phyloP scores from a whole-genome alignment of 2,329 filamentous ascomycete genomes.

The Talaromyces sp. region DNA sequence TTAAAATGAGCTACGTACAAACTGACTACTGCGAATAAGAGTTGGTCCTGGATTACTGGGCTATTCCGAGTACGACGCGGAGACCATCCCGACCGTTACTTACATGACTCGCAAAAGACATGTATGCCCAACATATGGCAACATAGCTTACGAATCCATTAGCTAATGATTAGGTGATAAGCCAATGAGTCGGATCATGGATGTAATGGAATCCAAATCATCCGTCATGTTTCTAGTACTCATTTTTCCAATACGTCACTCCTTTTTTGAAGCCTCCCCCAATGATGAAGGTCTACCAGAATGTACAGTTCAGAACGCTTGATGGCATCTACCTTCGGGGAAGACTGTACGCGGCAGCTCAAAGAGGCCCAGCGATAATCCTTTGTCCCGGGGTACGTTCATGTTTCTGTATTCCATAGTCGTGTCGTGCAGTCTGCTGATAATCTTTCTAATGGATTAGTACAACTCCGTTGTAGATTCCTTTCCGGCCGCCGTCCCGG shows the following conservation, averaged over 20 bases:
- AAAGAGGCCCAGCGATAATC: slow-evolving; percentile 24
- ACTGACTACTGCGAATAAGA: neutral
- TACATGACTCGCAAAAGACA: neutral
- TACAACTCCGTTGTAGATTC: slow-evolving; percentile 35
- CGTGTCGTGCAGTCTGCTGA: neutral
- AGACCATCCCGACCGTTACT: neutral
- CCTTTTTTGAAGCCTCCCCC: neutral
- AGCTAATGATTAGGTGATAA: slow-evolving; percentile 4
- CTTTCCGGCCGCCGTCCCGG: slow-evolving; percentile 24
- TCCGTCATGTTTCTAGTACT: neutral
- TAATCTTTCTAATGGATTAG: slow-evolving; percentile 20
- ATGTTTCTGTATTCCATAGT: neutral
- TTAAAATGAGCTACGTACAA: no score
- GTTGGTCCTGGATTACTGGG: neutral
- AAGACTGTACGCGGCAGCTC: slow-evolving; percentile 35
- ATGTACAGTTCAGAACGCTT: slow-evolving; percentile 44
- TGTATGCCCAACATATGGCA: no score
- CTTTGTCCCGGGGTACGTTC: slow-evolving; percentile 24
- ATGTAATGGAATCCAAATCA: neutral
- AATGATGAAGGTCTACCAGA: slow-evolving; percentile 21
- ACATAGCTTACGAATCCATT: neutral
- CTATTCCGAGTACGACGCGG: neutral
- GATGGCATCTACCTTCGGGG: slow-evolving; percentile 44
- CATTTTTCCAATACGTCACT: neutral
- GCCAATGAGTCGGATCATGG: neutral